Evolutionary conservation across 148 eudicot genomes (phyloP).

Genomic region (Vaccinium macrocarpon): DNA sequence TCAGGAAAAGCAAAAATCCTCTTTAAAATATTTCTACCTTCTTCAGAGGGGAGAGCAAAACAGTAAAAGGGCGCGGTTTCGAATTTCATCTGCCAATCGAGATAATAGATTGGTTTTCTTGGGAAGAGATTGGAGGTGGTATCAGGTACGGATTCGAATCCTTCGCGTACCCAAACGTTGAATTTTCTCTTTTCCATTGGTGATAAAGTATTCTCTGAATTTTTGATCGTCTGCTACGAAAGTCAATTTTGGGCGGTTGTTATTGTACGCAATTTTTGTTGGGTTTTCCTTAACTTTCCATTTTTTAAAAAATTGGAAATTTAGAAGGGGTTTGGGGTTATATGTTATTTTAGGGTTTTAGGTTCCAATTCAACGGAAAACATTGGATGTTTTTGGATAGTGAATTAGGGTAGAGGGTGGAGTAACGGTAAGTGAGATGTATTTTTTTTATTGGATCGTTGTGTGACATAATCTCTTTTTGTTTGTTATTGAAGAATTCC

Average conservation of each 20-base stretch:
- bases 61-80: not conserved
- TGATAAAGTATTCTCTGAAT: too few relatives aligned
- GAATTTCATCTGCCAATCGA: not conserved
- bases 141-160: constrained; percentile 18
- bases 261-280: not conserved
- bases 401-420: not conserved
- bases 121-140: constrained; percentile 34
- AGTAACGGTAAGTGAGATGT: not conserved
- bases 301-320: not conserved
- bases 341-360: not conserved
- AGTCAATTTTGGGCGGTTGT: not conserved
- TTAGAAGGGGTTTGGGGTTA: not conserved
- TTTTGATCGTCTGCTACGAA: not conserved
- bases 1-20: too few relatives aligned
- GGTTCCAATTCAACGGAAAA: not conserved
- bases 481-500: not conserved
- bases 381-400: not conserved
- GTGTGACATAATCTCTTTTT: not conserved
- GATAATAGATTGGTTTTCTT: constrained; percentile 18
- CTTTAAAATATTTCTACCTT: not conserved
- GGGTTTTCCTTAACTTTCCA: not conserved
- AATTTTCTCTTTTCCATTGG: not conserved
- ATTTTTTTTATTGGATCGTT: not conserved
- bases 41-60: not conserved
- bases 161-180: not conserved